Conservation (phyloP, 2,329 filamentous ascomycete genomes). For the Phaeophleospora eucalypticola region DNA sequence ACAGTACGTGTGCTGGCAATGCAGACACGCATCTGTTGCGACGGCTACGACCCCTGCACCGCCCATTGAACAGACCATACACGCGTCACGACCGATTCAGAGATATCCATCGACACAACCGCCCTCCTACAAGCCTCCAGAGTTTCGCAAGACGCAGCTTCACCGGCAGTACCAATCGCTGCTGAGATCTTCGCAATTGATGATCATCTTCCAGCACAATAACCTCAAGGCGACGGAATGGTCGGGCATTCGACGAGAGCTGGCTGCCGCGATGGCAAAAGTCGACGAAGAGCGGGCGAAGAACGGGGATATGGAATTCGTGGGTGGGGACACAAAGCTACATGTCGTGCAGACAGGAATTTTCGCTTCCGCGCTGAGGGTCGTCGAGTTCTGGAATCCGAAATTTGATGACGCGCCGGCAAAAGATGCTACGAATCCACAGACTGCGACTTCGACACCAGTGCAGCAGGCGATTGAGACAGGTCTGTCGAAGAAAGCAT, state of each 20-base stretch:
- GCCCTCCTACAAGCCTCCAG: slow-evolving; percentile 78
- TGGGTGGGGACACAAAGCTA: slow-evolving; percentile 52
- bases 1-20: slow-evolving; percentile 34
- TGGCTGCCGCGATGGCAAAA: slow-evolving; percentile 57
- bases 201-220: slow-evolving; percentile 82
- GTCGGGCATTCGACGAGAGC: slow-evolving; percentile 66
- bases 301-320: slow-evolving; percentile 57
- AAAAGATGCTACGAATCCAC: slow-evolving; percentile 1
- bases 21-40: slow-evolving; percentile 48
- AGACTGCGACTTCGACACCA: slow-evolving; percentile 30
- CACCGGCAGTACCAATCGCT: slow-evolving; percentile 82
- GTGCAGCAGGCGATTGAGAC: slow-evolving; percentile 43
- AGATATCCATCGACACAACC: slow-evolving; percentile 67
- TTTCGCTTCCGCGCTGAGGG: slow-evolving; percentile 75
- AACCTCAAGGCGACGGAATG: slow-evolving; percentile 72
- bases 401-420: slow-evolving; percentile 18
- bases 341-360: slow-evolving; percentile 87
- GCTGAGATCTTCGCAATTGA: slow-evolving; percentile 76
- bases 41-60: slow-evolving; percentile 51
- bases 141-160: slow-evolving; percentile 86
- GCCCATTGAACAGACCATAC: slow-evolving; percentile 47
- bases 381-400: slow-evolving; percentile 73
- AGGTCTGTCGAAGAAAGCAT: slow-evolving; percentile 55
- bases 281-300: slow-evolving; percentile 57
- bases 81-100: slow-evolving; percentile 40